Evolutionary conservation across 2,329 filamentous ascomycete species (phyloP).

Genomic region (Fusarium ambrosium): DNA sequence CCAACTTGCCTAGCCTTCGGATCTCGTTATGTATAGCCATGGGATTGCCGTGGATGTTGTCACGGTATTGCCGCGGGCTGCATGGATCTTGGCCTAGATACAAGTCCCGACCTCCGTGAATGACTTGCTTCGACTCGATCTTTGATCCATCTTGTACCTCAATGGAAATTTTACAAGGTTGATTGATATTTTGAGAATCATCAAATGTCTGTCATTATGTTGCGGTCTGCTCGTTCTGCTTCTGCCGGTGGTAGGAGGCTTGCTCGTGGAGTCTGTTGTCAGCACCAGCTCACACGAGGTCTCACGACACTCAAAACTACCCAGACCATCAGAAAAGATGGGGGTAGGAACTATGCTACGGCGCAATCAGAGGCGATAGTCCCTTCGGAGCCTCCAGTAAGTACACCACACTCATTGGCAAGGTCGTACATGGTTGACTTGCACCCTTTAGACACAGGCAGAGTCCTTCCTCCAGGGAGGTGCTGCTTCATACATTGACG

Average conservation of each 20-base stretch:
- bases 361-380: neutral
- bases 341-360: neutral
- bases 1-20: neutral
- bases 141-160: neutral
- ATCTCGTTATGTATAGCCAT: neutral
- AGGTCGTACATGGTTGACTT: neutral
- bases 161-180: neutral
- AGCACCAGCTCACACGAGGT: neutral
- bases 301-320: neutral
- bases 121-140: neutral
- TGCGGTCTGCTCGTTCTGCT: conserved; percentile 4
- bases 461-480: conserved; percentile 85
- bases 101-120: neutral
- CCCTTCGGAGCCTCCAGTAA: neutral
- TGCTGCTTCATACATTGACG: conserved; percentile 98
- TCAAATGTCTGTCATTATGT: neutral
- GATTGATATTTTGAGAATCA: neutral
- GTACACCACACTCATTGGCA: neutral
- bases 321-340: neutral
- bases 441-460: neutral
- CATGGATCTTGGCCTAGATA: neutral
- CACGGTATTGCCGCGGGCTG: neutral
- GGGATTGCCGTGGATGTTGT: conserved; percentile 12
- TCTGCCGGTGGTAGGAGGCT: neutral
- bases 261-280: neutral